Conservation (phyloP, 2,329 filamentous ascomycete species). For the Xylaria sp. region DNA sequence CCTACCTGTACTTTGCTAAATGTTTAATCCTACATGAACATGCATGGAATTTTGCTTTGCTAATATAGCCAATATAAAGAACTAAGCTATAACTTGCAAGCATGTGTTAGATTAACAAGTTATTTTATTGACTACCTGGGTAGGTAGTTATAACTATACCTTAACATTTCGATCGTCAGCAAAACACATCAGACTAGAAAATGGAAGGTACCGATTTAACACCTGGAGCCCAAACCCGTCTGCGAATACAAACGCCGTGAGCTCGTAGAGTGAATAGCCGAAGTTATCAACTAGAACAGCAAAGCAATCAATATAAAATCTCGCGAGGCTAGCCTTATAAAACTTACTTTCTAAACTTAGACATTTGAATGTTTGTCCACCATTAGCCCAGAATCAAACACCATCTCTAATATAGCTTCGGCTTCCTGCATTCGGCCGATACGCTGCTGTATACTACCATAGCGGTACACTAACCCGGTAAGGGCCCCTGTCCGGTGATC, state of each 20-base stretch:
- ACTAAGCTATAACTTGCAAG: no score
- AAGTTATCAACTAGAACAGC: neutral
- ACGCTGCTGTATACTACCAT: neutral
- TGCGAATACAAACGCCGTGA: neutral
- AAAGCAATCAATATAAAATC: neutral
- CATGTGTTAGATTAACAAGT: no score
- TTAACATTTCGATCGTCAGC: no score
- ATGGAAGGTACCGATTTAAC: no score
- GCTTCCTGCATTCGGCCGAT: neutral
- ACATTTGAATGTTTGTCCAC: neutral
- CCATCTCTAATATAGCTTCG: neutral
- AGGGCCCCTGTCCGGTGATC: neutral
- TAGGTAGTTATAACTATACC: no score
- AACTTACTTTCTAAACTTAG: neutral
- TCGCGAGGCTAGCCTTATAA: neutral
- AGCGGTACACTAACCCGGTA: neutral
- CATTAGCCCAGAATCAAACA: no score
- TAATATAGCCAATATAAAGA: no score
- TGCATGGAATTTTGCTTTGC: no score
- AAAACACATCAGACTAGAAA: no score
- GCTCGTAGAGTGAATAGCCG: neutral
- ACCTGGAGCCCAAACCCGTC: neutral
- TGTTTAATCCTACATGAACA: no score
- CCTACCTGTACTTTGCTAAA: no score
- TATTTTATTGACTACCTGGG: no score